Conservation (phyloP, 1,284 basidiomycete species). For the Marasmius sp. region DNA sequence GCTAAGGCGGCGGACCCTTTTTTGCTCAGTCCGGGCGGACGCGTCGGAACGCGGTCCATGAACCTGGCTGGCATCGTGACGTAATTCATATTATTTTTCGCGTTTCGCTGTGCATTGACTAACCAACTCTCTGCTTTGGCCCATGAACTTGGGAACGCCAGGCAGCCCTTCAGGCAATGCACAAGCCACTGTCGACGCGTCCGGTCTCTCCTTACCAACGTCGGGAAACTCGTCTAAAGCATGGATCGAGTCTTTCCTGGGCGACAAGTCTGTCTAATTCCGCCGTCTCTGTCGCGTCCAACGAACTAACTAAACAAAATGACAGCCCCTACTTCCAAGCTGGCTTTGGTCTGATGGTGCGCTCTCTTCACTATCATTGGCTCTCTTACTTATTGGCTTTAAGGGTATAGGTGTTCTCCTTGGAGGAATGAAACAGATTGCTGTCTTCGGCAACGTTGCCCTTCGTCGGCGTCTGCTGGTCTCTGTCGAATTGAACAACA, state of each 20-base stretch:
- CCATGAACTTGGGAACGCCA: not conserved
- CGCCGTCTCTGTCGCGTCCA: conserved; percentile 20
- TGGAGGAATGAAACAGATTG: conserved; percentile 70
- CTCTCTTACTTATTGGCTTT: conserved; percentile 1
- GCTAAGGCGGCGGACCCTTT: conserved; percentile 14
- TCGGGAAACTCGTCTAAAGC: conserved; percentile 1
- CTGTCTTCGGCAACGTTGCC: conserved; percentile 69
- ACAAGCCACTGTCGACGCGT: not conserved
- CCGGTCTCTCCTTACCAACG: not conserved
- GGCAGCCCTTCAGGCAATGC: not conserved
- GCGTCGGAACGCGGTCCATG: too few relatives aligned
- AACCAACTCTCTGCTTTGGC: not conserved
- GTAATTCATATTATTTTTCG: not conserved
- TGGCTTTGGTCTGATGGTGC: conserved; percentile 93
- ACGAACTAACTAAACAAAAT: conserved; percentile 23
- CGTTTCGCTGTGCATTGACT: too few relatives aligned
- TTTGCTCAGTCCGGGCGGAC: not conserved
- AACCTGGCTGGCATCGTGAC: not conserved
- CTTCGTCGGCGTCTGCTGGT: conserved; percentile 92
- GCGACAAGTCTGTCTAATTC: conserved; percentile 61
- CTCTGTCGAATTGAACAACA: conserved; percentile 94
- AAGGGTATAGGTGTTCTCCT: conserved; percentile 88
- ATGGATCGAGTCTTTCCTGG: conserved; percentile 33
- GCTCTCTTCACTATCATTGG: conserved; percentile 15
- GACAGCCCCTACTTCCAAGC: conserved; percentile 93